Evolutionary conservation across 129 eudicot genomes (phyloP).

Genomic region (Saposhnikovia divaricata): DNA sequence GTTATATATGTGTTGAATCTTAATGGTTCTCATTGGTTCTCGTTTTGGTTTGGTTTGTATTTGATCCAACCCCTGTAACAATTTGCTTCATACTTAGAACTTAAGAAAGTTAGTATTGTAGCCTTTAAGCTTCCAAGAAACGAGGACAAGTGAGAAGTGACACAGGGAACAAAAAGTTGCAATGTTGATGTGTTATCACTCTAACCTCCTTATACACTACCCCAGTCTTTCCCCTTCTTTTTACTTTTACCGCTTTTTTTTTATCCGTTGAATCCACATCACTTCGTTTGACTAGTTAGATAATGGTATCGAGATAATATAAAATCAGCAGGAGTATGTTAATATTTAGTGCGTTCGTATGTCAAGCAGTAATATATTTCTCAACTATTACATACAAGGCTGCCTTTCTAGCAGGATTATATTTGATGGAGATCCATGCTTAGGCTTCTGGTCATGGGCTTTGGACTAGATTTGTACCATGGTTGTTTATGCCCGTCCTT

Average conservation of each 20-base stretch:
- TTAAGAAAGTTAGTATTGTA: background rate
- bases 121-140: background rate
- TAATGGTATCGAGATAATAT: background rate
- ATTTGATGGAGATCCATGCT: too few species aligned
- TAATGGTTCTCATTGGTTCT: background rate
- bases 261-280: background rate
- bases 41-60: background rate
- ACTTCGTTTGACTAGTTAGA: background rate
- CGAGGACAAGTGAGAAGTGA: background rate
- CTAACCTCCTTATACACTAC: background rate
- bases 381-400: too few species aligned
- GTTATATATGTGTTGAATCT: background rate
- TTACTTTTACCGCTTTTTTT: background rate
- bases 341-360: background rate
- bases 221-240: background rate
- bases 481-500: too few species aligned
- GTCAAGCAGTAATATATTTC: background rate
- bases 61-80: background rate
- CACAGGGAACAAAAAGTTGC: background rate
- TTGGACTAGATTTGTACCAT: too few species aligned
- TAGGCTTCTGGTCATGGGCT: too few species aligned
- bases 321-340: background rate
- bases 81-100: background rate
- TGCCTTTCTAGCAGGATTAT: too few species aligned
- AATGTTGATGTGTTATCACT: background rate